Base-by-base conservation (phyloP, 306 rosid genomes). In the Begonia peltatifolia region DNA sequence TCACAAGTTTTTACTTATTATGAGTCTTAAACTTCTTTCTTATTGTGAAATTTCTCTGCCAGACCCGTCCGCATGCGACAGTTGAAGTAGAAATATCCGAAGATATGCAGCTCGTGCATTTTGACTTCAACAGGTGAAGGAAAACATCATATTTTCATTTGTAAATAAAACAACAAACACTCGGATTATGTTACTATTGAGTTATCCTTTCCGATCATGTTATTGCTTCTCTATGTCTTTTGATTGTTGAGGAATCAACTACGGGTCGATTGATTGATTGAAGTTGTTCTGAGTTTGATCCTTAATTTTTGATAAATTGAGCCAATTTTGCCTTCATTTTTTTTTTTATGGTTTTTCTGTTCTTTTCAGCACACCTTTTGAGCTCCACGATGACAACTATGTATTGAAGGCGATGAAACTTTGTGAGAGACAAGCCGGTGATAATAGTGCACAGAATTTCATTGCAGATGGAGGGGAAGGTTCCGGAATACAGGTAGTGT, bases 31-130 rank as follows among this genome's bases (percentile, higher is more conserved):
- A 30, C 0, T 30, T 30, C 38, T 52, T 52, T 52, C 18, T 36
- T 25, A 3, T 25, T 0, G 35, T 2, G 2, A 25, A 25, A 25
- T 25, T 14, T n/a, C 41, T 56, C 48, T 48, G 60, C 47, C 38
- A 90, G 97, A 90, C 97, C 53, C 84, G 95, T 12, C 95, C 97
- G 30, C 95, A 90, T 80, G 97, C 97, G 53, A 90, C 95, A 57
- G 95, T 90, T 42, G 97, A 90, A 77, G 95, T 90, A 69, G 95
- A 90, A 80, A 90, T 85, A 69, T 90, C 97, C 61, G 97, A 90
- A 79, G 97, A 90, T 68, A 90, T 80, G 97, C 95, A 89, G 74
- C 80, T 90, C 69, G 95, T 90, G 64, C 97, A 90, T 74, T 90
- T 90, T 71, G 97, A 90, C 73, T 90, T 90, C 84, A 90, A 80